Conservation (phyloP, 805 yeast species). For the Schwanniomyces polymorphus region DNA sequence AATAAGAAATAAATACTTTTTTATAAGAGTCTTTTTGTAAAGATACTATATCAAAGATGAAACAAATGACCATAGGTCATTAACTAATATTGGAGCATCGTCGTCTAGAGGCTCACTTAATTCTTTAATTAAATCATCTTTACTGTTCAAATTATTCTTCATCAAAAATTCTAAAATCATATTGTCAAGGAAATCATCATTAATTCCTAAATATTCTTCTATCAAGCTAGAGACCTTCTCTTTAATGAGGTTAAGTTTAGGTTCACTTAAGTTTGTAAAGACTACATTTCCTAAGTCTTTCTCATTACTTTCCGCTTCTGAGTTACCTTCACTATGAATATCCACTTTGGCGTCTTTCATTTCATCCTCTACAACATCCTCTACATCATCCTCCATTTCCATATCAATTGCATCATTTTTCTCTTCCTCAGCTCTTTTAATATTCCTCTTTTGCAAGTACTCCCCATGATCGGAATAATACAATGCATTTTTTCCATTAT, state of each 20-base stretch:
- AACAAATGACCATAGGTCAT: conserved; percentile 36
- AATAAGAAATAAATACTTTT: not conserved
- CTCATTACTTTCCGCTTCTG: not conserved
- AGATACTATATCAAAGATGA: not conserved
- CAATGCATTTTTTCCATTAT: conserved; percentile 22
- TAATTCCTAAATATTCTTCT: conserved; percentile 53
- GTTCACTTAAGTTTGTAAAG: conserved; percentile 10
- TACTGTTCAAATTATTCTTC: conserved; percentile 26
- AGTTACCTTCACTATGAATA: not conserved
- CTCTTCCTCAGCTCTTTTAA: conserved; percentile 42
- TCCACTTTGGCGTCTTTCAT: conserved; percentile 13
- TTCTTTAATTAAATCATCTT: conserved; percentile 40
- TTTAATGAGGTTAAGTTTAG: conserved; percentile 21
- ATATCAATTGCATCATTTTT: conserved; percentile 38
- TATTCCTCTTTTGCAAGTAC: conserved; percentile 40
- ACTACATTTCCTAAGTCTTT: conserved; percentile 1
- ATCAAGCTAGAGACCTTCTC: conserved; percentile 42
- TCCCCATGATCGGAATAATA: conserved; percentile 45
- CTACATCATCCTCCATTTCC: conserved; percentile 46
- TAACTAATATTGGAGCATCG: conserved; percentile 42
- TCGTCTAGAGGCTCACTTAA: conserved; percentile 52
- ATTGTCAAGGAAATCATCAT: conserved; percentile 50
- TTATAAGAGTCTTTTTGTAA: too few species aligned
- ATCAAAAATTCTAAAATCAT: conserved; percentile 42
- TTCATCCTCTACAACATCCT: conserved; percentile 36